These are phyloP conservation scores for Stachybotrys chlorohalonatus DNA, from an alignment of 2,329 filamentous ascomycete genomes.

Conservation along the genomic window DNA sequence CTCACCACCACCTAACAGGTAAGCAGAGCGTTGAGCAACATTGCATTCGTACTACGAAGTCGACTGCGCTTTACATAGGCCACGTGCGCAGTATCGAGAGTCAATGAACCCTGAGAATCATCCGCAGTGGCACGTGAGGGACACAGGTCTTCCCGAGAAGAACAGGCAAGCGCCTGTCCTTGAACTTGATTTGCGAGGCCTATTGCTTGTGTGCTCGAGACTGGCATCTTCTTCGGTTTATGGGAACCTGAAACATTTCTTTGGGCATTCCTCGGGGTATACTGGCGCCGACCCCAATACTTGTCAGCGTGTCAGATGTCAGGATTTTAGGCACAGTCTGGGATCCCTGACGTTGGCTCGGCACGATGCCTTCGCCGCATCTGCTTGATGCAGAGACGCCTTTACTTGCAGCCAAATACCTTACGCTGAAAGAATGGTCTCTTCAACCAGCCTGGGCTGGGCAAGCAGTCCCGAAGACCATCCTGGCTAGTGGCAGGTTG, in stretches of 20 bases:
- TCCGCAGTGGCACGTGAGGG: background rate
- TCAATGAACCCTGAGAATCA: background rate
- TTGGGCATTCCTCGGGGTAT: background rate
- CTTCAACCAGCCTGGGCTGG: too few relatives aligned
- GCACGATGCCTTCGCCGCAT: background rate
- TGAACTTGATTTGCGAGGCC: background rate
- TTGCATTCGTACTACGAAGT: background rate
- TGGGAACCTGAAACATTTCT: background rate
- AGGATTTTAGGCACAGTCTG: background rate
- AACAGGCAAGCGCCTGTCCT: background rate
- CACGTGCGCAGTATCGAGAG: background rate
- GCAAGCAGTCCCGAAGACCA: background rate
- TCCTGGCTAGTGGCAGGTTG: background rate
- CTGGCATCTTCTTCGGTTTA: background rate
- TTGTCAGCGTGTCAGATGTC: background rate
- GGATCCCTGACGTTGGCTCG: background rate
- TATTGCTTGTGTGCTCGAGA: background rate
- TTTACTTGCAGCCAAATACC: background rate
- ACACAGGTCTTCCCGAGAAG: background rate
- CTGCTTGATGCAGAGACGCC: background rate
- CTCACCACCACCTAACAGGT: slow-evolving; percentile 42
- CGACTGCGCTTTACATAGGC: background rate
- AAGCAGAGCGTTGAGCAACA: slow-evolving; percentile 8
- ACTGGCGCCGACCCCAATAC: background rate
- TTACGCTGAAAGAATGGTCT: too few relatives aligned